These are phyloP conservation scores for Phytopythium litorale DNA, from an alignment of 352 stramenopile species.

Conservation along the genomic window DNA sequence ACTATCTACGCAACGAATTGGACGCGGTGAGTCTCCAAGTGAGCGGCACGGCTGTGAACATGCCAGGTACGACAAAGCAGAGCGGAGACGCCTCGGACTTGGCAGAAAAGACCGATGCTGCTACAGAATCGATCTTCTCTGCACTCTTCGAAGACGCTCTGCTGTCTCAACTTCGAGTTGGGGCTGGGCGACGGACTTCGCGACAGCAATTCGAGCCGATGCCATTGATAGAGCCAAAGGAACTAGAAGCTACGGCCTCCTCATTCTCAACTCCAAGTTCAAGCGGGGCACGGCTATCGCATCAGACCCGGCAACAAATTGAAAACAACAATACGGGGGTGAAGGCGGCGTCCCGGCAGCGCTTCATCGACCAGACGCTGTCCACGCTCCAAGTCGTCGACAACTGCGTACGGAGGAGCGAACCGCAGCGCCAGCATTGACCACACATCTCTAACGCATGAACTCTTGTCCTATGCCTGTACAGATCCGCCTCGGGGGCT, in stretches of 20 bases:
- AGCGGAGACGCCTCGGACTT: not conserved
- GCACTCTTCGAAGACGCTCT: not conserved
- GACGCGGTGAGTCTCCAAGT: not conserved
- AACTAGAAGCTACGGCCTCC: not conserved
- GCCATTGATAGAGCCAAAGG: not conserved
- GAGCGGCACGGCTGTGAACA: not conserved
- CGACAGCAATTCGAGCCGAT: not conserved
- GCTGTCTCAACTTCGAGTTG: not conserved
- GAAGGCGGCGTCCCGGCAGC: not conserved
- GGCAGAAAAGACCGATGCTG: not conserved
- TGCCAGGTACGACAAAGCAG: not conserved
- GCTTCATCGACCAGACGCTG: not conserved
- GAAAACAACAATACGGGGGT: not conserved
- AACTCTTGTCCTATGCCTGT: not conserved
- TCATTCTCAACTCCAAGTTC: not conserved
- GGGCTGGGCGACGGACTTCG: not conserved
- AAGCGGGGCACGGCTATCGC: not conserved
- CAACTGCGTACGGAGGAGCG: not conserved
- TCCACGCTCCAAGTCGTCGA: not conserved
- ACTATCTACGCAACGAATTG: not conserved
- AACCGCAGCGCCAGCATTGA: not conserved
- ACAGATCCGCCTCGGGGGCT: slow-evolving; percentile 18
- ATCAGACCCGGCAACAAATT: not conserved
- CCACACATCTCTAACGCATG: not conserved
- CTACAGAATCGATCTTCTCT: not conserved